Percentiles rank a stretch among this genome's conserved stretches.
Conservation (phyloP, 2,329 filamentous ascomycete genomes). For the Monilinia fructicola region DNA sequence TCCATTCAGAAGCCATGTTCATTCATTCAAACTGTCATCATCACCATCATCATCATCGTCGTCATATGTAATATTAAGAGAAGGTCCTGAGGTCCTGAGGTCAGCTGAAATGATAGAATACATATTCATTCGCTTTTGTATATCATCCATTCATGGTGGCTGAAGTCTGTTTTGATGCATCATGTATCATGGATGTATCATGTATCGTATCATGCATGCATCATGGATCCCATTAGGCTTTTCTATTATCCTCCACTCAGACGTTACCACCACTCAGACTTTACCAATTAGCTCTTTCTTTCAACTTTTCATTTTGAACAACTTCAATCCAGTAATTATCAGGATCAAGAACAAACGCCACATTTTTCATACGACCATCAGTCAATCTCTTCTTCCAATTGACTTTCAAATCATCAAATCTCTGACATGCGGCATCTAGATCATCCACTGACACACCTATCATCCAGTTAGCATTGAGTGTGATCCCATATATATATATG, state of each 20-base stretch:
- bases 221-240: not conserved
- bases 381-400: conserved; percentile 95
- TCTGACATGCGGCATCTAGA: conserved; percentile 79
- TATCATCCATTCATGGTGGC: not conserved
- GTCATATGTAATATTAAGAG: not conserved
- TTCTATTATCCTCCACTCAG: not conserved
- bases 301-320: conserved; percentile 74
- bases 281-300: conserved; percentile 40
- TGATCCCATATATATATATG: no score
- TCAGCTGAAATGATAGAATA: conserved; percentile 1
- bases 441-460: conserved; percentile 79
- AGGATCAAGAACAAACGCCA: conserved; percentile 87
- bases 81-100: not conserved
- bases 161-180: not conserved
- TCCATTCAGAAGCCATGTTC: not conserved
- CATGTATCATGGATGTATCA: no score
- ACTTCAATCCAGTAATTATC: conserved; percentile 80
- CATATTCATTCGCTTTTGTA: not conserved
- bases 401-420: conserved; percentile 79
- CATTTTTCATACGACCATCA: conserved; percentile 88
- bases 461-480: conserved; percentile 15
- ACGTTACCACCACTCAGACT: conserved; percentile 23
- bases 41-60: no score
- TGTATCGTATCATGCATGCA: no score
- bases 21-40: conserved; percentile 1